Conservation (phyloP, 2,329 filamentous ascomycete genomes). For the Trichoderma sp. region DNA sequence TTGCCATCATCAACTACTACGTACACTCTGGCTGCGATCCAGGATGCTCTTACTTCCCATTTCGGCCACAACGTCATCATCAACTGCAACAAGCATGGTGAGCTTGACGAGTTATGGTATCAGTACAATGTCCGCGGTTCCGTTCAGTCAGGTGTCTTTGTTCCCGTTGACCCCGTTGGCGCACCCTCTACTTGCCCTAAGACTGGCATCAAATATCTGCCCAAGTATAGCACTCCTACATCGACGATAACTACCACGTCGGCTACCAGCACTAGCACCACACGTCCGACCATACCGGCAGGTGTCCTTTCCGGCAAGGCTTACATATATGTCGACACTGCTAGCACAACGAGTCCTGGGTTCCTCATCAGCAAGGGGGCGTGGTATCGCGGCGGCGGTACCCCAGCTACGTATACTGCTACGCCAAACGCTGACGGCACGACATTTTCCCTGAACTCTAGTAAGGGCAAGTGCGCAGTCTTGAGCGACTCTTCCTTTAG, state of each 20-base stretch:
- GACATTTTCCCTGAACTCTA: not conserved
- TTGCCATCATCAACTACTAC: constrained; percentile 50
- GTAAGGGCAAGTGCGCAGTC: constrained; percentile 5
- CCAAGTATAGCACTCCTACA: constrained; percentile 15
- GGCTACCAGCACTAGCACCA: not conserved
- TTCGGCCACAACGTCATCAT: constrained; percentile 58
- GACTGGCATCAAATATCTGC: constrained; percentile 60
- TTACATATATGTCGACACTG: not conserved
- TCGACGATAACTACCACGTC: not conserved
- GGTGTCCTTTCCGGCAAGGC: not conserved
- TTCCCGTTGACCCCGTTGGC: constrained; percentile 53
- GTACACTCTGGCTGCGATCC: constrained; percentile 58
- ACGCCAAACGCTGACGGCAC: not conserved
- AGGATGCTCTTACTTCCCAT: constrained; percentile 52
- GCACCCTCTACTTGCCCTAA: constrained; percentile 61
- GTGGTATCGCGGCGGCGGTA: constrained; percentile 7
- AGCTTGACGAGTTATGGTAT: constrained; percentile 56
- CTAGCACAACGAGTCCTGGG: not conserved
- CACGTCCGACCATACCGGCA: not conserved
- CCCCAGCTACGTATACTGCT: constrained; percentile 2
- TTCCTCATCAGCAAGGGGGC: not conserved
- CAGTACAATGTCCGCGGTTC: constrained; percentile 61
- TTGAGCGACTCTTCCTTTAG: constrained; percentile 3
- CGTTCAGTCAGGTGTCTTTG: constrained; percentile 58
- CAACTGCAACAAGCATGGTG: constrained; percentile 46